Percentiles rank a stretch among this genome's conserved stretches.
Evolutionary conservation across 106 monocot species (phyloP).

Genomic region (Apostasia shenzhenica): DNA sequence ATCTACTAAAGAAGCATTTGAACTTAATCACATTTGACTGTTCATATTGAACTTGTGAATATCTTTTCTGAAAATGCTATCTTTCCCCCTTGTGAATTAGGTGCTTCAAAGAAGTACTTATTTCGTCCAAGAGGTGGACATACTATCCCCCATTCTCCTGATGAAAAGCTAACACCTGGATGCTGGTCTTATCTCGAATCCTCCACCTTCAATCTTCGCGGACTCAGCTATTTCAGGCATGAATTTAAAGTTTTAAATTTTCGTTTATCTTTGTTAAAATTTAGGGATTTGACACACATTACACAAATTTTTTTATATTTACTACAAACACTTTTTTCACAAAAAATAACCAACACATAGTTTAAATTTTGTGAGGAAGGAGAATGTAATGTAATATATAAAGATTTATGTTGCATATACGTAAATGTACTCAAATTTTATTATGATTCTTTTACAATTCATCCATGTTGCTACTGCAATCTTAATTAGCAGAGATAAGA

Average conservation of each 20-base stretch:
- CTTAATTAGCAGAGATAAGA: slow-evolving; percentile 46
- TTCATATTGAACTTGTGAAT: too few species aligned
- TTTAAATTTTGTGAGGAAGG: too few species aligned
- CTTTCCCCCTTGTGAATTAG: slow-evolving; percentile 14
- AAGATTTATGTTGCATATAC: background rate
- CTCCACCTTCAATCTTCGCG: slow-evolving; percentile 84
- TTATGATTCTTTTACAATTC: background rate
- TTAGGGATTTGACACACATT: background rate
- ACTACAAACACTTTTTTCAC: too few species aligned
- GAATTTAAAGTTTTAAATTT: slow-evolving; percentile 5
- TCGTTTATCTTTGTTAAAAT: too few species aligned
- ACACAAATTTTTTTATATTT: background rate
- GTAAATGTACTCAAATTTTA: background rate
- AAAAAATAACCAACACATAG: background rate
- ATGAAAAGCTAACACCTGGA: slow-evolving; percentile 42
- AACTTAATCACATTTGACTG: too few species aligned
- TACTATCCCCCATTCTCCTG: slow-evolving; percentile 45
- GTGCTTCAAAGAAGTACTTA: slow-evolving; percentile 68
- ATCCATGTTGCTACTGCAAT: background rate
- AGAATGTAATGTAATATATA: too few species aligned
- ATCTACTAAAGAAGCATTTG: too few species aligned
- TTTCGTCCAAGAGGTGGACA: slow-evolving; percentile 68
- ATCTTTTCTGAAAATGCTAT: too few species aligned
- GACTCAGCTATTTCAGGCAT: slow-evolving; percentile 84
- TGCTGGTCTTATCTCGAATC: slow-evolving; percentile 79